Evolutionary conservation across 805 yeast genomes (phyloP), one percentile per base, ranked within the genome.

Genomic region (Candida vartiovaarae): DNA sequence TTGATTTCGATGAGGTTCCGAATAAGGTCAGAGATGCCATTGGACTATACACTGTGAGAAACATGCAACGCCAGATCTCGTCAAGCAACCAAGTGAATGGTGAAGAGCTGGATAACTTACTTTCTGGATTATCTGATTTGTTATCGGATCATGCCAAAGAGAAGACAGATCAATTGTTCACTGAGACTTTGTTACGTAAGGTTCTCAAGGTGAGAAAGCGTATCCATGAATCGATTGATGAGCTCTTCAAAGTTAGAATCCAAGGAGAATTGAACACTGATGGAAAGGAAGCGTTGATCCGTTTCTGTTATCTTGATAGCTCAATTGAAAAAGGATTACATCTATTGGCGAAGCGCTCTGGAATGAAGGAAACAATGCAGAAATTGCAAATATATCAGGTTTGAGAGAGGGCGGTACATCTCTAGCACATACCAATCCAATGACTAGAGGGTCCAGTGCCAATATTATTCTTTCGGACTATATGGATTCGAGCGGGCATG

Each of bases 1-100:
- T 84, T 34, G 89, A 85, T 50, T 68, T 68, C 43, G 77, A 68
- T 4, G 64, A 68, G 7, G 68, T 85, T 53, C 78, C 89, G 1
- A 71, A 71, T 26, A 67, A 74, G 36, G 68, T 80, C 51, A 78
- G 74, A 54, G 83, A 84, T 46, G 75, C 75, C 45, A 72, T 89
- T 39, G 87, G 95, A 0, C 67, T 85, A 25, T 83, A 83, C 58
- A 80, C 91, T 8, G 80, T 90, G 79, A 76, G 82, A 55, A 90
- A 90, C 61, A 80, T 88, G 79, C 90, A 83, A 53, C 60, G 65
- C 24, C 73, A 76, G 41, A 61, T 82, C 29, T 54, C 59, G 11
- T 11, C 20, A 11, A 34, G 54, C 48, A 15, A 51, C 54, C 5
- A 50, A 46, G 7, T 41, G 40, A 9, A 38, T 15, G 32, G 29